Evolutionary conservation across 257 asterid species (phyloP).

Genomic region (Penstemon newberryi): DNA sequence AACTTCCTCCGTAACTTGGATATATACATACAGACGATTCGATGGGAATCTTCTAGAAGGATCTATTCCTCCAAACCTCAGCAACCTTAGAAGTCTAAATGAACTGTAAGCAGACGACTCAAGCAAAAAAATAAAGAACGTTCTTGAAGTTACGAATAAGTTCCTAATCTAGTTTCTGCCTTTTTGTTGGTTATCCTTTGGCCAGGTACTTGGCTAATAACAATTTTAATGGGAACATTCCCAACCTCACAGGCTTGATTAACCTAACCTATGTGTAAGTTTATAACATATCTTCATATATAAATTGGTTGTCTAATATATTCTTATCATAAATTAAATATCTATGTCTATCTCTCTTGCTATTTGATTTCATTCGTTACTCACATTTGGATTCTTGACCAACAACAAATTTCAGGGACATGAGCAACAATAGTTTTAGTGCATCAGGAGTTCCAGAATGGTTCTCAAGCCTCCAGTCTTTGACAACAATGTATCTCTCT

Average conservation of each 20-base stretch:
- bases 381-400: conserved; percentile 15
- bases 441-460: conserved; percentile 60
- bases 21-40: conserved; percentile 55
- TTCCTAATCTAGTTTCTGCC: conserved; percentile 17
- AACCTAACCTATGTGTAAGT: conserved; percentile 63
- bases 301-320: neutral
- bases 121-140: neutral
- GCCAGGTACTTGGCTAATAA: conserved; percentile 80
- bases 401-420: conserved; percentile 63
- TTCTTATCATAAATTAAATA: neutral
- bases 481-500: conserved; percentile 70
- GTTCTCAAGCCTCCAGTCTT: conserved; percentile 57
- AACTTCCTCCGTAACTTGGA: neutral
- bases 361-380: conserved; percentile 7
- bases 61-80: conserved; percentile 54
- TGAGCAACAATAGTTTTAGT: conserved; percentile 78
- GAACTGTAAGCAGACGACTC: conserved; percentile 59
- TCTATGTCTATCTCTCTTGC: neutral
- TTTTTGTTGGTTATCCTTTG: conserved; percentile 21
- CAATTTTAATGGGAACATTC: conserved; percentile 58
- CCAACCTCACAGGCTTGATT: conserved; percentile 60
- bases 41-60: conserved; percentile 70
- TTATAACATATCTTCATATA: neutral
- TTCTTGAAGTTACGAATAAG: neutral
- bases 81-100: conserved; percentile 50